Percentiles rank a stretch among this genome's conserved stretches.
Conservation (phyloP, 208 protist genomes). For the Crithidia expoeki region DNA sequence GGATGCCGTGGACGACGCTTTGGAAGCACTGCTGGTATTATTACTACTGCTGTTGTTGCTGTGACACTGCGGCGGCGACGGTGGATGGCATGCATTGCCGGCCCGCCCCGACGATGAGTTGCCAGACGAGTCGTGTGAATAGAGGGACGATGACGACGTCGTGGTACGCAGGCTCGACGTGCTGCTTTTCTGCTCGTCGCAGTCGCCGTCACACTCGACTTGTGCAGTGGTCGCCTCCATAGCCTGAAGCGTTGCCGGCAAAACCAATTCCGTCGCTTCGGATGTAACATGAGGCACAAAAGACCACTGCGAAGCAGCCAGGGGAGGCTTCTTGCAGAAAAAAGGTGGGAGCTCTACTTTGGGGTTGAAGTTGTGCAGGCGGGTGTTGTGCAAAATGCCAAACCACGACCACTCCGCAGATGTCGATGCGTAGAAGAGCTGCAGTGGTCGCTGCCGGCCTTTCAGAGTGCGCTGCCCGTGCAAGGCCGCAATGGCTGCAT, state of each 20-base stretch:
- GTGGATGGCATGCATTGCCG: background rate
- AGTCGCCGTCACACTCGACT: background rate
- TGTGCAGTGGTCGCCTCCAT: background rate
- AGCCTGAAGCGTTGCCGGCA: constrained; percentile 1
- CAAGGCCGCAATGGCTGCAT: constrained; percentile 10
- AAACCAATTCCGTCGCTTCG: constrained; percentile 9
- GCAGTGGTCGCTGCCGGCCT: constrained; percentile 4
- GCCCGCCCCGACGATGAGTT: constrained; percentile 1
- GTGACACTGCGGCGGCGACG: background rate
- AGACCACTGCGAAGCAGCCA: constrained; percentile 1
- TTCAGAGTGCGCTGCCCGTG: constrained; percentile 5
- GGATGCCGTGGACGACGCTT: no score
- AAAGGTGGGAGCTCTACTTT: constrained; percentile 17
- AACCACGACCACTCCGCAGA: constrained; percentile 14
- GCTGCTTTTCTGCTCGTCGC: constrained; percentile 2
- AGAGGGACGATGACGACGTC: constrained; percentile 7
- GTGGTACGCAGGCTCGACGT: constrained; percentile 5
- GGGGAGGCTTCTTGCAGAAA: constrained; percentile 1
- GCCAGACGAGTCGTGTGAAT: constrained; percentile 6
- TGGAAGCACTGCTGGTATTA: no score
- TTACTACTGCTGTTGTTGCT: background rate
- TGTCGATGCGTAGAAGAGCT: constrained; percentile 13
- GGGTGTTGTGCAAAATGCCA: constrained; percentile 13
- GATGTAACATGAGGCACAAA: background rate
- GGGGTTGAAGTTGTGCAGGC: constrained; percentile 6